Conservation (phyloP, 192 early-diverging fungal genomes). For the Backusella parvicylindrica region DNA sequence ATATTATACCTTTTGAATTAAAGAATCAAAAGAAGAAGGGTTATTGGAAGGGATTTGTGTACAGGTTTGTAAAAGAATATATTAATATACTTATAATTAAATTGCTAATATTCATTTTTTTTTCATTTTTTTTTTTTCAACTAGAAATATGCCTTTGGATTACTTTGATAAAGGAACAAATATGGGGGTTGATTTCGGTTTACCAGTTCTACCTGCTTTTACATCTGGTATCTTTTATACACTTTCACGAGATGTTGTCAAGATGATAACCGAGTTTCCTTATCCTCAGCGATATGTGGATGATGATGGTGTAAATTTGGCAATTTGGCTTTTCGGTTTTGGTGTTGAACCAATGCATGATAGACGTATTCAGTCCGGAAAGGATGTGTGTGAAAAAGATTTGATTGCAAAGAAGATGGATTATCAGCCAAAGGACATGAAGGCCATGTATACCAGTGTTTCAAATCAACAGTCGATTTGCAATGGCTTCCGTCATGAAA, state of each 20-base stretch:
- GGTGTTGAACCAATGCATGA: conserved; percentile 54
- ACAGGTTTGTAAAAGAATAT: conserved; percentile 34
- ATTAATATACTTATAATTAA: neutral
- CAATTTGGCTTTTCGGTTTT: conserved; percentile 55
- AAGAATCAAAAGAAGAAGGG: conserved; percentile 35
- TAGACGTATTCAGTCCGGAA: conserved; percentile 46
- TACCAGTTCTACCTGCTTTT: conserved; percentile 54
- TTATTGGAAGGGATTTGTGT: conserved; percentile 55
- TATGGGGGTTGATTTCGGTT: conserved; percentile 35
- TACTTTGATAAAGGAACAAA: conserved; percentile 42
- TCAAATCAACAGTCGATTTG: conserved; percentile 37
- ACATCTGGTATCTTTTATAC: conserved; percentile 54
- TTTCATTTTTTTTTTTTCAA: neutral
- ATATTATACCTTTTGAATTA: conserved; percentile 41
- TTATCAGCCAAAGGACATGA: conserved; percentile 22
- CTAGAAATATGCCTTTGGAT: conserved; percentile 52
- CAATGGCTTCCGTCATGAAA: conserved; percentile 32
- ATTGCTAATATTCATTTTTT: neutral
- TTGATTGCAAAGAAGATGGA: conserved; percentile 48
- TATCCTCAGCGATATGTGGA: conserved; percentile 44
- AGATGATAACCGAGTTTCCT: conserved; percentile 34
- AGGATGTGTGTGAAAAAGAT: conserved; percentile 54
- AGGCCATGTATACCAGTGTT: conserved; percentile 52
- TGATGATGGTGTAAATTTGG: conserved; percentile 50
- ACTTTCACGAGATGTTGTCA: conserved; percentile 47